Evolutionary conservation across 2,329 filamentous ascomycete species (phyloP).

Genomic region (Nothophoma quercina): DNA sequence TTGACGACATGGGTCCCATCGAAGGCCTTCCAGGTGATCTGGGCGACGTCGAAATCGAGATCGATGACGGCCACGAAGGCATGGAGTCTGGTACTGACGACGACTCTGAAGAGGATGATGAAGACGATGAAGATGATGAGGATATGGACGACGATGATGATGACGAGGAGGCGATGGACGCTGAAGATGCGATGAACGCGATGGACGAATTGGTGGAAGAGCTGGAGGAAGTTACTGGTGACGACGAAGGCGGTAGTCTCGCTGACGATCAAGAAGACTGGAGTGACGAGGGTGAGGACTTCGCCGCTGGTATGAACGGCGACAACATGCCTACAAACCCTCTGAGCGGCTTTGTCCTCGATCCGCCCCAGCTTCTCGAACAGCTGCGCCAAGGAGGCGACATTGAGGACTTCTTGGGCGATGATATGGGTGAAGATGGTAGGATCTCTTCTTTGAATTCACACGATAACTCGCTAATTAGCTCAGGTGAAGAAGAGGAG

Average conservation of each 20-base stretch:
- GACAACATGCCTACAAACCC: conserved; percentile 58
- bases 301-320: conserved; percentile 55
- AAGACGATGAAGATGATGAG: conserved; percentile 62
- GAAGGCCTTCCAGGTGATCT: conserved; percentile 70
- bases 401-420: conserved; percentile 62
- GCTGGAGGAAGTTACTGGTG: conserved; percentile 56
- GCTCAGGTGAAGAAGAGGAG: conserved; percentile 53
- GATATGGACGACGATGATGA: conserved; percentile 58
- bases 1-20: conserved; percentile 78
- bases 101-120: conserved; percentile 63
- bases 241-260: conserved; percentile 57
- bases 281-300: conserved; percentile 59
- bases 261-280: conserved; percentile 50
- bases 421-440: conserved; percentile 67
- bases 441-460: conserved; percentile 49
- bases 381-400: conserved; percentile 54
- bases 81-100: conserved; percentile 64
- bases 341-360: conserved; percentile 43
- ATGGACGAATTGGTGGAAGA: conserved; percentile 43
- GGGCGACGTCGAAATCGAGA: conserved; percentile 88
- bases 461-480: conserved; percentile 41
- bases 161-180: conserved; percentile 42
- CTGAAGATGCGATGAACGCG: conserved; percentile 40
- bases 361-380: conserved; percentile 49
- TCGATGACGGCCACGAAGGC: conserved; percentile 71